Evolutionary conservation across 306 rosid species (phyloP).

Genomic region (Vicia sativa): DNA sequence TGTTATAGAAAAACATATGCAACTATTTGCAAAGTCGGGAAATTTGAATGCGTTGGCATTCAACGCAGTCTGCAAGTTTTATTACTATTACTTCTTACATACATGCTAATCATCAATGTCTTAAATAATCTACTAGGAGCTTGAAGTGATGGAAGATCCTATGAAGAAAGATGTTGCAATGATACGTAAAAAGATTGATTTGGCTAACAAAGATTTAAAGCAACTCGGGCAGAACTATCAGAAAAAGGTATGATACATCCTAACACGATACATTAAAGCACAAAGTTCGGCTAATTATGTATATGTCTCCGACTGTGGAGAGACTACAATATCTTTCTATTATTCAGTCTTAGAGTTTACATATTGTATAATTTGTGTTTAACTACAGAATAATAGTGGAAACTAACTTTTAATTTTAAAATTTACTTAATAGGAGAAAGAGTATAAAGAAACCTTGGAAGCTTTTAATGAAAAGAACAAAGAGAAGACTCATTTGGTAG

Average conservation of each 20-base stretch:
- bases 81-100: neutral
- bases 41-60: neutral
- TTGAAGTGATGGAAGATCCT: constrained; percentile 85
- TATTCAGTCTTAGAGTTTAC: no score
- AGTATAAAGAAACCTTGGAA: constrained; percentile 75
- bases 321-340: no score
- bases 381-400: neutral
- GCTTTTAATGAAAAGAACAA: constrained; percentile 73
- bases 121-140: constrained; percentile 59
- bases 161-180: constrained; percentile 79
- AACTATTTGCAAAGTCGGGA: neutral
- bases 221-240: constrained; percentile 73
- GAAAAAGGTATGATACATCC: constrained; percentile 59
- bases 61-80: no score
- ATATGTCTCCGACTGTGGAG: no score
- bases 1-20: neutral
- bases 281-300: no score
- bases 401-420: neutral
- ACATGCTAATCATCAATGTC: neutral
- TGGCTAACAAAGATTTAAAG: constrained; percentile 73
- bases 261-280: no score
- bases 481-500: constrained; percentile 72
- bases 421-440: constrained; percentile 68
- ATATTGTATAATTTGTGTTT: no score
- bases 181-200: constrained; percentile 75